Conservation (phyloP, 2,329 filamentous ascomycete genomes). For the Ilyonectria robusta region DNA sequence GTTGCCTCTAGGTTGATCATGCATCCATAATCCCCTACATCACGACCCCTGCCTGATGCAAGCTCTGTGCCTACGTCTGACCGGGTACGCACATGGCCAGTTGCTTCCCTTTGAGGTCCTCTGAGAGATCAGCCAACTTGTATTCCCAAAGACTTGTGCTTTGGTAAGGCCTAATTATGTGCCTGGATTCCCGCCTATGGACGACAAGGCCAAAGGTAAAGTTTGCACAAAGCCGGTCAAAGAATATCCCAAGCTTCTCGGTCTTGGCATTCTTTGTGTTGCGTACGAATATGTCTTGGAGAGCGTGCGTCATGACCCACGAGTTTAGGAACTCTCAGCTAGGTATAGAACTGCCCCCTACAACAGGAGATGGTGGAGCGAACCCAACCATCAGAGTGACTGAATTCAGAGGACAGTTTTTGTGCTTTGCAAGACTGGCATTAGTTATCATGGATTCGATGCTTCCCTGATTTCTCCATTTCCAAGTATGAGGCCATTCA, state of each 20-base stretch:
- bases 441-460: slow-evolving; percentile 57
- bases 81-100: background rate
- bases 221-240: background rate
- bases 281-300: background rate
- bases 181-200: background rate
- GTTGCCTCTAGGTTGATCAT: background rate
- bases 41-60: background rate
- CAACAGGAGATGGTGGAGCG: background rate
- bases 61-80: background rate
- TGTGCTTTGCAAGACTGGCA: slow-evolving; percentile 11
- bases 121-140: background rate
- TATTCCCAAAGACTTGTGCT: background rate
- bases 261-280: background rate
- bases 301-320: background rate
- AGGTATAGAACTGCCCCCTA: background rate
- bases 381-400: background rate
- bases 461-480: slow-evolving; percentile 70
- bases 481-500: slow-evolving; percentile 84
- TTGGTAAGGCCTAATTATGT: no score
- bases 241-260: background rate
- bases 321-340: no score
- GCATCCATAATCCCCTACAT: background rate
- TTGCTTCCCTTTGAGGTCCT: background rate
- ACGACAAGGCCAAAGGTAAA: background rate
- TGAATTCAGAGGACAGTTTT: no score